A percentile compares a stretch with the other conserved stretches of the same genome.
These are phyloP conservation scores for Bondarzewia mesenterica DNA, from an alignment of 1,284 basidiomycete species.

Conservation along the genomic window DNA sequence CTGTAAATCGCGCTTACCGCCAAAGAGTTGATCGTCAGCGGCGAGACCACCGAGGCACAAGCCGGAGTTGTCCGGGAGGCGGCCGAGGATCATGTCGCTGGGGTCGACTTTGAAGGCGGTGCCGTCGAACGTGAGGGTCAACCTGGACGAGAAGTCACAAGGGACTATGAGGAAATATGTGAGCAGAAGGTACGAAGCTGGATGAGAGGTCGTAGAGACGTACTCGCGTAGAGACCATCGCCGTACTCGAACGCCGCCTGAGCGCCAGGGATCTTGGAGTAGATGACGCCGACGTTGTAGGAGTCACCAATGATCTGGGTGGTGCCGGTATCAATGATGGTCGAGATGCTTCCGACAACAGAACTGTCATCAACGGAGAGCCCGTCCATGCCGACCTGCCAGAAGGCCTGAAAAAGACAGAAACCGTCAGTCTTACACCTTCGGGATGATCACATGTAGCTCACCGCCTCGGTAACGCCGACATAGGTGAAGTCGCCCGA, in stretches of 20 bases:
- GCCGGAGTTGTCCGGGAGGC: not conserved
- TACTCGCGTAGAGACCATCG: slow-evolving; percentile 8
- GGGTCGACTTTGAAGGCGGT: slow-evolving; percentile 15
- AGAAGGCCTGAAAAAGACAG: slow-evolving; percentile 13
- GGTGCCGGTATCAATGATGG: slow-evolving; percentile 8
- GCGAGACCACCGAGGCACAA: slow-evolving; percentile 16
- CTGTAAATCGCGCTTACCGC: slow-evolving; percentile 2
- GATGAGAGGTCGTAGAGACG: not conserved
- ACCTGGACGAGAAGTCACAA: slow-evolving; percentile 15
- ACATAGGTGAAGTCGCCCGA: slow-evolving; percentile 17
- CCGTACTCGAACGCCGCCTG: not conserved
- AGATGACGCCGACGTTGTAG: not conserved
- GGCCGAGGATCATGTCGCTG: slow-evolving; percentile 19
- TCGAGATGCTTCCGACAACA: slow-evolving; percentile 2
- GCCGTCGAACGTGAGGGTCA: slow-evolving; percentile 16
- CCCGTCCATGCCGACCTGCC: slow-evolving; percentile 17
- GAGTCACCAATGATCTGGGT: slow-evolving; percentile 7
- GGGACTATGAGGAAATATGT: slow-evolving; percentile 11
- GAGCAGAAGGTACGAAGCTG: not conserved
- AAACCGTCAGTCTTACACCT: not conserved
- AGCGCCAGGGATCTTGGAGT: not conserved
- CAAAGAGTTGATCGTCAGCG: slow-evolving; percentile 1
- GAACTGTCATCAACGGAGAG: slow-evolving; percentile 12
- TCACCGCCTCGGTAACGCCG: slow-evolving; percentile 15
- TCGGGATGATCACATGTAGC: not conserved